Percentiles rank a stretch among this genome's conserved stretches.
These are phyloP conservation scores for Clarireedia homoeocarpa DNA, from an alignment of 2,329 filamentous ascomycete genomes.

Conservation along the genomic window DNA sequence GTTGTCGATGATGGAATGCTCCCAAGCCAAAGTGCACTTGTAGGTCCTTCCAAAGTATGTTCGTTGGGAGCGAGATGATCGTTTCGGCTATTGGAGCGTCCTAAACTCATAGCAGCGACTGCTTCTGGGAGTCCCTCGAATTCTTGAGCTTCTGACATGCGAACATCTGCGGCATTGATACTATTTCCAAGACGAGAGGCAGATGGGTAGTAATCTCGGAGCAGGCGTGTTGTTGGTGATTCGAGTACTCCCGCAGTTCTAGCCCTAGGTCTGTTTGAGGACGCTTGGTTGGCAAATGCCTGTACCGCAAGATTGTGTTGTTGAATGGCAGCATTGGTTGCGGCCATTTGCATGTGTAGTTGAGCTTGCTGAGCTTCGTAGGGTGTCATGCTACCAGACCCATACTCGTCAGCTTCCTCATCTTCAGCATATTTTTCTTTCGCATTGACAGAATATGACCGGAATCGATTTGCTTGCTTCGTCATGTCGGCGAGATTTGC, in stretches of 20 bases:
- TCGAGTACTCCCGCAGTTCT: slow-evolving; percentile 89
- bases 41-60: slow-evolving; percentile 74
- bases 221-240: slow-evolving; percentile 36
- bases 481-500: slow-evolving; percentile 55
- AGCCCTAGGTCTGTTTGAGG: slow-evolving; percentile 74
- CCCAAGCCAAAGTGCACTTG: slow-evolving; percentile 90
- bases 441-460: slow-evolving; percentile 97
- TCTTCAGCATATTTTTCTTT: slow-evolving; percentile 94
- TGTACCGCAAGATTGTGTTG: slow-evolving; percentile 92
- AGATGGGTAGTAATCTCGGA: slow-evolving; percentile 70
- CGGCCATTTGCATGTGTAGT: slow-evolving; percentile 54
- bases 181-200: slow-evolving; percentile 68
- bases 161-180: slow-evolving; percentile 67
- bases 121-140: slow-evolving; percentile 76
- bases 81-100: slow-evolving; percentile 56
- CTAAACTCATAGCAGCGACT: slow-evolving; percentile 72
- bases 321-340: slow-evolving; percentile 65
- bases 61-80: slow-evolving; percentile 69
- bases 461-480: slow-evolving; percentile 76
- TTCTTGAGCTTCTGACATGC: slow-evolving; percentile 65
- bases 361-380: slow-evolving; percentile 54
- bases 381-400: slow-evolving; percentile 36
- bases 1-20: slow-evolving; percentile 97
- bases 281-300: slow-evolving; percentile 80
- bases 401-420: slow-evolving; percentile 68